Conservation (phyloP, 495 filamentous ascomycete species). For the Pseudoneurospora amorphoporcata region DNA sequence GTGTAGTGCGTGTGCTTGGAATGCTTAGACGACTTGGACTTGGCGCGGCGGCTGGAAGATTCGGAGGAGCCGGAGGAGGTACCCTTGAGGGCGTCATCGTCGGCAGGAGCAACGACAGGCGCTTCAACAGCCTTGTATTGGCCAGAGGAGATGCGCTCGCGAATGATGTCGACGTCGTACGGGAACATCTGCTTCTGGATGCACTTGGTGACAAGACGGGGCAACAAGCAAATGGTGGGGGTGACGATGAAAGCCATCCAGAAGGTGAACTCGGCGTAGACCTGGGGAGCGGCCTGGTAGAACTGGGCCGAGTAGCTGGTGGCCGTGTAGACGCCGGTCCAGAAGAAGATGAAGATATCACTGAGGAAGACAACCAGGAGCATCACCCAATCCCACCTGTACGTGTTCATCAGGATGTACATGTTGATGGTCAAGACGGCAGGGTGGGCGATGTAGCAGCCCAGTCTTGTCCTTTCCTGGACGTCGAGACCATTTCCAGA, state of each 20-base stretch:
- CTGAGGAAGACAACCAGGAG: conserved; percentile 70
- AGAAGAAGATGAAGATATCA: conserved; percentile 83
- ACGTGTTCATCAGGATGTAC: conserved; percentile 93
- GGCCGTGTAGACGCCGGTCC: conserved; percentile 87
- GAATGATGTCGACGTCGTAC: conserved; percentile 88
- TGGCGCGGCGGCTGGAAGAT: conserved; percentile 17
- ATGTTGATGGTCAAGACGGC: conserved; percentile 79
- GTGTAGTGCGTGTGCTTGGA: conserved; percentile 47
- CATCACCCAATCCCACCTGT: conserved; percentile 95
- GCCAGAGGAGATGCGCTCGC: conserved; percentile 68
- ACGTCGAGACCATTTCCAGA: conserved; percentile 60
- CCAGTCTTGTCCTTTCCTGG: conserved; percentile 68
- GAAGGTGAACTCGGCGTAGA: conserved; percentile 72
- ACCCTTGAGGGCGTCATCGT: conserved; percentile 17
- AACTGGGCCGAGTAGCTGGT: conserved; percentile 55
- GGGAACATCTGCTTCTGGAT: conserved; percentile 91
- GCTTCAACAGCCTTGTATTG: conserved; percentile 20
- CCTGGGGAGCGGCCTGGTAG: conserved; percentile 66
- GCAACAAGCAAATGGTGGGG: conserved; percentile 67
- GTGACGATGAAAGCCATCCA: conserved; percentile 75
- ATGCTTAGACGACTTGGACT: conserved; percentile 37
- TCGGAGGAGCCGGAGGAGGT: conserved; percentile 33
- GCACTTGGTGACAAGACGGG: conserved; percentile 73
- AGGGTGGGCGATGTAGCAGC: conserved; percentile 68
- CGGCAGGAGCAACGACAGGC: not conserved